These are phyloP conservation scores for Fusarium coffeatum DNA, from an alignment of 2,329 filamentous ascomycete genomes.

Conservation along the genomic window DNA sequence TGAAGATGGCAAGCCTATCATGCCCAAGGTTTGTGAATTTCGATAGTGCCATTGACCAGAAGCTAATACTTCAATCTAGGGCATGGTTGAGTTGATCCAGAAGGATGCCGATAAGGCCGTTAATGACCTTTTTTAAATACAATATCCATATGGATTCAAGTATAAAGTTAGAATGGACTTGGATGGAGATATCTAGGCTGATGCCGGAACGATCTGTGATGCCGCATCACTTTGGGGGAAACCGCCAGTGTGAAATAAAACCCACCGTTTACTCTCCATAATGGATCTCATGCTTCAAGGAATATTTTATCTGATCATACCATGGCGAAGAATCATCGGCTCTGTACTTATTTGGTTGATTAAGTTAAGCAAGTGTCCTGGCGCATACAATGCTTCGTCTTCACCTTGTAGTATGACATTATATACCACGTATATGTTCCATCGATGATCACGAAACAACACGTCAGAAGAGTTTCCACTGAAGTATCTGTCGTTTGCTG, in stretches of 20 bases:
- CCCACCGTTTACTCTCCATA: not conserved
- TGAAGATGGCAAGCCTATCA: conserved; percentile 80
- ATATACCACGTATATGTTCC: not conserved
- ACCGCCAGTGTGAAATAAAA: not conserved
- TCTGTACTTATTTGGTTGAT: not conserved
- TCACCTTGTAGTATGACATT: not conserved
- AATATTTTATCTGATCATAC: not conserved
- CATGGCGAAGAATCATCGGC: not conserved
- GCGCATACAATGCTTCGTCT: not conserved
- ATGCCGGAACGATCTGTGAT: not conserved
- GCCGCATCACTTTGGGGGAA: not conserved
- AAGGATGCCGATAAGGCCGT: conserved; percentile 94
- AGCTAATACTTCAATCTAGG: conserved; percentile 63
- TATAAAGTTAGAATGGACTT: not conserved
- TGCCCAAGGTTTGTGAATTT: conserved; percentile 77
- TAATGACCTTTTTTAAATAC: conserved; percentile 77
- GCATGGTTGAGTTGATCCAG: conserved; percentile 93
- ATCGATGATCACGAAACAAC: too few relatives aligned
- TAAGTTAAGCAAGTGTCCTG: not conserved
- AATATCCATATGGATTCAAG: not conserved
- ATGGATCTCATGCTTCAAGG: not conserved
- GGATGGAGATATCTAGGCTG: not conserved
- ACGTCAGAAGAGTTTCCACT: not conserved
- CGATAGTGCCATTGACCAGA: not conserved
- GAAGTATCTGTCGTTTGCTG: too few relatives aligned